Percentiles rank a stretch among this genome's conserved stretches.
phyloP scores from a whole-genome alignment of 2,329 filamentous ascomycete genomes.

The Colletotrichum sp. region DNA sequence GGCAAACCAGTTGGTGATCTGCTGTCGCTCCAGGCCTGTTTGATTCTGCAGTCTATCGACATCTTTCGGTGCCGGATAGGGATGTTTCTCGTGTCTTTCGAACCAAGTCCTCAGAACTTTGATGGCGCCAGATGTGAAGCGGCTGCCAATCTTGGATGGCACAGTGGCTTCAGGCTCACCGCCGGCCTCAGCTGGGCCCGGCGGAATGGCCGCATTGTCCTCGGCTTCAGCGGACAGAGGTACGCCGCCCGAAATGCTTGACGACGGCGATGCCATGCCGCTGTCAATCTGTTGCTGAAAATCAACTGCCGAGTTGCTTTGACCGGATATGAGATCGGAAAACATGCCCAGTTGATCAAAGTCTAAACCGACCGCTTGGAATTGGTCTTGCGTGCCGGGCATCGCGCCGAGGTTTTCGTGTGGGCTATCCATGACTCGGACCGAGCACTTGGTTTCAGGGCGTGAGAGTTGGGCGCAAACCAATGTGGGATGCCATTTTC shows the following conservation, averaged over 20 bases:
- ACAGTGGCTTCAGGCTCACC: not conserved
- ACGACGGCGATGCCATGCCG: not conserved
- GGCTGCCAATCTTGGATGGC: not conserved
- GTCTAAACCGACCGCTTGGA: not conserved
- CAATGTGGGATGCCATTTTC: not conserved
- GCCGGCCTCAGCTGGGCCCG: not conserved
- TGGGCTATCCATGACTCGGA: not conserved
- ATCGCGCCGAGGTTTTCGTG: not conserved
- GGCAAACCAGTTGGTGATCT: slow-evolving; percentile 75
- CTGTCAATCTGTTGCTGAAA: not conserved
- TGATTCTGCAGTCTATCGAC: slow-evolving; percentile 62
- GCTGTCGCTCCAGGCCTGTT: slow-evolving; percentile 64
- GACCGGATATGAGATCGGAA: not conserved
- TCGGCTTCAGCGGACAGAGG: not conserved
- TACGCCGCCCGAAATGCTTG: not conserved
- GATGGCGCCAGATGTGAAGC: slow-evolving; percentile 17
- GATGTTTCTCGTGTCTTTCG: slow-evolving; percentile 62
- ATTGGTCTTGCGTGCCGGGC: not conserved
- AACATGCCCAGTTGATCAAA: not conserved
- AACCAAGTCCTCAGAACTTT: slow-evolving; percentile 70
- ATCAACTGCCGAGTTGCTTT: not conserved
- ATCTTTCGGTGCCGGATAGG: slow-evolving; percentile 70
- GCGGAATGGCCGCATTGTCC: too few relatives aligned
- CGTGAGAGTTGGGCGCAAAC: not conserved
- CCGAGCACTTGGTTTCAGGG: not conserved